Percentiles rank a stretch among this genome's conserved stretches.
Evolutionary conservation across 306 rosid genomes (phyloP).

Genomic region (Vigna nakashimae): DNA sequence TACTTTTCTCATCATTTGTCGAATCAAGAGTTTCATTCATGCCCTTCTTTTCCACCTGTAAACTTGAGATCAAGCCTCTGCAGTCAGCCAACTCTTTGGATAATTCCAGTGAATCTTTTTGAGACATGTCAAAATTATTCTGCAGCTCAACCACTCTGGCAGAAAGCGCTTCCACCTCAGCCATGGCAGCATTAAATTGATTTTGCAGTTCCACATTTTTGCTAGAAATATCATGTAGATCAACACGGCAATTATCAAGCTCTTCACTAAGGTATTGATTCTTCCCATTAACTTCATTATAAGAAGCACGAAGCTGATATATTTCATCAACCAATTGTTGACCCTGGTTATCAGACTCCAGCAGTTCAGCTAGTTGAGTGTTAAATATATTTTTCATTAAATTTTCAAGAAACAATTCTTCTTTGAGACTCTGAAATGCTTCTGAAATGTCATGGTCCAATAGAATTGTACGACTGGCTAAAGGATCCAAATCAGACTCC

Average conservation of each 20-base stretch:
- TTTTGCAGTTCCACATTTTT: constrained; percentile 65
- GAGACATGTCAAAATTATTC: constrained; percentile 62
- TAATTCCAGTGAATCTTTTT: constrained; percentile 58
- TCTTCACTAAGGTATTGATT: constrained; percentile 72
- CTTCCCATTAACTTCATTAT: constrained; percentile 59
- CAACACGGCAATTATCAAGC: constrained; percentile 64
- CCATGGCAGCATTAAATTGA: constrained; percentile 54
- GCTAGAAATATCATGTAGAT: constrained; percentile 59
- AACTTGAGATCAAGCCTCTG: constrained; percentile 64
- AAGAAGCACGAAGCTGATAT: constrained; percentile 59
- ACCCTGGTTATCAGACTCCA: constrained; percentile 62
- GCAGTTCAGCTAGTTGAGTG: constrained; percentile 71
- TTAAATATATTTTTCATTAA: constrained; percentile 63
- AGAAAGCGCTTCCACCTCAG: constrained; percentile 68
- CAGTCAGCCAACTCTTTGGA: constrained; percentile 71
- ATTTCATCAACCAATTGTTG: constrained; percentile 57
- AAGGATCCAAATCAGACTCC: constrained; percentile 47
- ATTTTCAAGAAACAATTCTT: constrained; percentile 72
- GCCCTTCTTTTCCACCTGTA: constrained; percentile 69
- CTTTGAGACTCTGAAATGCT: constrained; percentile 71
- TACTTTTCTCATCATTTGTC: constrained; percentile 58
- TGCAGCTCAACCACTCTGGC: constrained; percentile 66
- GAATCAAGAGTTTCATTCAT: constrained; percentile 57
- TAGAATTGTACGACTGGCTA: constrained; percentile 41
- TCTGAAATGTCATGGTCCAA: constrained; percentile 49